Evolutionary conservation across 805 yeast species (phyloP).

Genomic region (Pichia cephalocereana): DNA sequence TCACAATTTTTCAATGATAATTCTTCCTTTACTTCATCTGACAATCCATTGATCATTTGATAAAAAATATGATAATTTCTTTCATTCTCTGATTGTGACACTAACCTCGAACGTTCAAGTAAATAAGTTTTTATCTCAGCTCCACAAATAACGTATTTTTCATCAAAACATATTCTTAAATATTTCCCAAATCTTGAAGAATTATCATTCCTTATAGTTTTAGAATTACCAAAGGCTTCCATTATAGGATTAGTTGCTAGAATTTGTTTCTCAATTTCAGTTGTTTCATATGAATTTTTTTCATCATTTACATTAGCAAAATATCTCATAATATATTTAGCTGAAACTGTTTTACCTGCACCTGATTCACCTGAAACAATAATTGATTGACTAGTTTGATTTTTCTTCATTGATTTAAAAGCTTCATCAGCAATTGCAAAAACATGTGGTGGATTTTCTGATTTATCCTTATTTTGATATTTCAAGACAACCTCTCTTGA

Average conservation of each 20-base stretch:
- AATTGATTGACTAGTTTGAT: constrained; percentile 79
- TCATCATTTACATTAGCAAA: constrained; percentile 81
- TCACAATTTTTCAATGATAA: constrained; percentile 55
- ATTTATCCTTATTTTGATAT: constrained; percentile 83
- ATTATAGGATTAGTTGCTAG: constrained; percentile 94
- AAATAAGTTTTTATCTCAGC: constrained; percentile 90
- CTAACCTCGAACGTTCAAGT: constrained; percentile 87
- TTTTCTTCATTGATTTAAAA: constrained; percentile 83
- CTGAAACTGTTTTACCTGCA: constrained; percentile 97
- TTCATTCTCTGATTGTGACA: constrained; percentile 79
- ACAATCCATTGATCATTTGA: constrained; percentile 72
- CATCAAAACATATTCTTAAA: constrained; percentile 78
- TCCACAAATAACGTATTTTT: constrained; percentile 71
- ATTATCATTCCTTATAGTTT: constrained; percentile 93
- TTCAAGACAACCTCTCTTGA: constrained; percentile 88
- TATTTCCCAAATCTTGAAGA: constrained; percentile 97
- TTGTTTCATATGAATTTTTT: constrained; percentile 38
- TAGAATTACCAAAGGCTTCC: constrained; percentile 98
- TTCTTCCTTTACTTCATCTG: constrained; percentile 43
- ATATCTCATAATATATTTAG: constrained; percentile 94
- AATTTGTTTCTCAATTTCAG: constrained; percentile 81
- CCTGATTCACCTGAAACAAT: constrained; percentile 99
- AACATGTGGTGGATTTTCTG: constrained; percentile 92
- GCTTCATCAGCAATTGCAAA: constrained; percentile 98
- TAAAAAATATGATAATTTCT: constrained; percentile 94